Percentiles rank a stretch among this genome's conserved stretches.
Evolutionary conservation across 352 stramenopile species (phyloP).

Genomic region (Phytophthora gonapodyides): DNA sequence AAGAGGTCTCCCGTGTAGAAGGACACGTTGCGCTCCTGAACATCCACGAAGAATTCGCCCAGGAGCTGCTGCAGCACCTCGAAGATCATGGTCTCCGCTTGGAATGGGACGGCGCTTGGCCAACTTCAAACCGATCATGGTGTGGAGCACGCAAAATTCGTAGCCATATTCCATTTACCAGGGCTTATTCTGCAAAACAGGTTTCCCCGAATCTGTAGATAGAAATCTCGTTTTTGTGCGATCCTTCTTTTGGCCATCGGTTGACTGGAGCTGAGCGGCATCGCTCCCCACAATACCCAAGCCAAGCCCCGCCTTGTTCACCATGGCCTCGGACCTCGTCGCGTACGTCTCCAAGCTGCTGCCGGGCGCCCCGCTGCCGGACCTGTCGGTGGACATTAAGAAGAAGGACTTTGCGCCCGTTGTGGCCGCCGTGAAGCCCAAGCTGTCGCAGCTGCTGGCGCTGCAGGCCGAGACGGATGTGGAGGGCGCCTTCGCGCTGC

Average conservation of each 20-base stretch:
- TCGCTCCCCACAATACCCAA: no score
- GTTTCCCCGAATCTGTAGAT: no score
- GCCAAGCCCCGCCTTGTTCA: no score
- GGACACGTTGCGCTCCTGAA: constrained; percentile 56
- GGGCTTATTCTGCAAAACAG: no score
- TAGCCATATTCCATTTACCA: no score
- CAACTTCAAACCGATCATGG: not conserved
- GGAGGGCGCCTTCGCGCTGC: constrained; percentile 71
- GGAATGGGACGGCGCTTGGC: constrained; percentile 7
- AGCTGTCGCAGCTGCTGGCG: constrained; percentile 62
- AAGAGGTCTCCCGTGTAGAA: constrained; percentile 82
- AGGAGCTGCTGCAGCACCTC: constrained; percentile 60
- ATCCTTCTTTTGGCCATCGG: not conserved
- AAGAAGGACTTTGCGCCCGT: constrained; percentile 62
- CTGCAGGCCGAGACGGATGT: constrained; percentile 80
- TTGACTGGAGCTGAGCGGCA: no score
- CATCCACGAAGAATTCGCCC: constrained; percentile 67
- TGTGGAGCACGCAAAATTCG: constrained; percentile 3
- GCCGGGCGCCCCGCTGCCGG: constrained; percentile 42
- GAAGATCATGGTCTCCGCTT: constrained; percentile 45
- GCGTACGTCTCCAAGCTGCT: constrained; percentile 84
- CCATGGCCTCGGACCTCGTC: constrained; percentile 62
- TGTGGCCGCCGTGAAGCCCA: constrained; percentile 49
- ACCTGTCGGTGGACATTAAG: constrained; percentile 65
- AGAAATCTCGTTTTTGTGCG: not conserved